Conservation (phyloP, 345 rosid species). For the Rhodomyrtus tomentosa region DNA sequence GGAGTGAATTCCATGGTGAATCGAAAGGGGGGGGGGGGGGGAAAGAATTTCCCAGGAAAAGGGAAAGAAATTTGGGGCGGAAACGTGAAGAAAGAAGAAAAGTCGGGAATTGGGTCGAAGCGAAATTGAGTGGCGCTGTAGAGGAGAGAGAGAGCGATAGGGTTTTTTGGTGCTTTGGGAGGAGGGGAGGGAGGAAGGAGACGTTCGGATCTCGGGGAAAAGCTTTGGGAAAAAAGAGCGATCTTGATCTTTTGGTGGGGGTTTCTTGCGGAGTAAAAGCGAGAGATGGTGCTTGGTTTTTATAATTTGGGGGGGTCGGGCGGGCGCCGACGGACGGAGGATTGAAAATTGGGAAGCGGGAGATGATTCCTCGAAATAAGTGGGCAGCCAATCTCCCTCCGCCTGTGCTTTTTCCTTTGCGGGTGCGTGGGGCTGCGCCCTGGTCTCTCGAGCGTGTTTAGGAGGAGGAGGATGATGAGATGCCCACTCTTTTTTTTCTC, state of each 20-base stretch:
- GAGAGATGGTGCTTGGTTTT: neutral
- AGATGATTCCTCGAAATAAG: neutral
- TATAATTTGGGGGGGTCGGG: too few relatives aligned
- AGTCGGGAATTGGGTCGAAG: neutral
- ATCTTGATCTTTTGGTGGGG: fast-evolving
- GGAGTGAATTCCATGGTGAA: neutral
- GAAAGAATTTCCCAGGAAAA: neutral
- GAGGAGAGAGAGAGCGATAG: neutral
- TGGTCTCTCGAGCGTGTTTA: too few relatives aligned
- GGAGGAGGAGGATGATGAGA: too few relatives aligned
- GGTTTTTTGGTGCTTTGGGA: neutral
- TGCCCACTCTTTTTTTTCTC: too few relatives aligned
- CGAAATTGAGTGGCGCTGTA: neutral
- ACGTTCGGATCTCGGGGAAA: neutral
- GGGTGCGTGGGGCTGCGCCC: too few relatives aligned
- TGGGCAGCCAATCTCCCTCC: too few relatives aligned
- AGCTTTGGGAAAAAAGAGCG: neutral
- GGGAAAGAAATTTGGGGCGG: neutral
- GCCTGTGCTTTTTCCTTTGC: too few relatives aligned
- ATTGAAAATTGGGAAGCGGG: neutral
- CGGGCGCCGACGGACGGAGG: too few relatives aligned
- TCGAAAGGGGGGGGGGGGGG: neutral
- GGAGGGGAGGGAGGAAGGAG: neutral
- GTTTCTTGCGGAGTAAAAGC: neutral
- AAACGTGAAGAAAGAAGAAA: neutral